Evolutionary conservation across 495 filamentous ascomycete genomes (phyloP), one percentile per base, ranked within the genome.

Genomic region (Trypethelium eluteriae): DNA sequence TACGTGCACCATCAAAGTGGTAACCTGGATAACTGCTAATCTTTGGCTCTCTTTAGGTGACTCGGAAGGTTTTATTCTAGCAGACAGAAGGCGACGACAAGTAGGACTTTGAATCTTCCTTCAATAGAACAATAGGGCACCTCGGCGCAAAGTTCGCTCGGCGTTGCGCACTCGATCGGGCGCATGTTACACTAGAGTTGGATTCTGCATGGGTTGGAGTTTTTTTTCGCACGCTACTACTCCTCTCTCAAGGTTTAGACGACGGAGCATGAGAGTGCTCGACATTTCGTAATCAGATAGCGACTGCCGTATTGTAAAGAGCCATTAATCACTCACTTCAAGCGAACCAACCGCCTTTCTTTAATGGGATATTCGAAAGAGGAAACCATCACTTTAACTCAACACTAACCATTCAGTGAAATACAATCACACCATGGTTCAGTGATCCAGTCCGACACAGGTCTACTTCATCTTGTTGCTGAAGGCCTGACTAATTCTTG

Each of bases 1-100:
- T 98, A 67, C 70, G 77, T 76, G 5, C 7, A 36, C 3, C 11
- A 18, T 18, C 32, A 59, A 59, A 34, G 34, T 59, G 10, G 18
- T 7, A 5, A 35, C 18, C 11, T 35, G 53, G 36, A 36, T 11
- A 7, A 3, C 32, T 36, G 32, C 53, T 59, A 32, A 59, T 59
- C 18, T 36, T 7, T 35, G 10, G 18, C 3, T 36, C 18, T 36
- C 53, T 5, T 7, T 36, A 59, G 53, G 53, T 59, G 32, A 59
- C 53, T 5, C 53, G 53, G 6, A 59, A 59, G 32, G 53, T 59
- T 36, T 59, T 59, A 32, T 59, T 59, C 53, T 59, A 59, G 53
- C 18, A 32, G 7, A 36, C 5, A 59, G 5, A 10, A 53, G 25
- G 18, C 11, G 7, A 18, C 11, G 7, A 35, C 32, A 3, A 59